These are phyloP conservation scores for Blastosporella zonata DNA, from an alignment of 1,284 basidiomycete species.

Conservation along the genomic window DNA sequence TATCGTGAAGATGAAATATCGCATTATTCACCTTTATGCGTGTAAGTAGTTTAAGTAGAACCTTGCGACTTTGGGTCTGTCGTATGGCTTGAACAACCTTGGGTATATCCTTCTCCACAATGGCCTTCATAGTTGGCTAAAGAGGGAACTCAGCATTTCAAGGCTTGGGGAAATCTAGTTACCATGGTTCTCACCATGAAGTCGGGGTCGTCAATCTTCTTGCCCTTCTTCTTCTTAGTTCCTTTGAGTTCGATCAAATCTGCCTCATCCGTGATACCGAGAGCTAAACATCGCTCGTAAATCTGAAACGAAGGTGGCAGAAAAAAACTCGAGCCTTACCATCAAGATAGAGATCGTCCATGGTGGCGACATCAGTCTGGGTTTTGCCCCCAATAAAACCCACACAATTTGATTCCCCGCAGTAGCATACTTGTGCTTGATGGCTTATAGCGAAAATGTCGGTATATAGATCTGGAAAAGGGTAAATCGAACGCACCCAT, in stretches of 20 bases:
- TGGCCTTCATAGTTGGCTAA: constrained; percentile 71
- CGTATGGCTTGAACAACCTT: constrained; percentile 91
- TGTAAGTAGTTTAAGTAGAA: constrained; percentile 81
- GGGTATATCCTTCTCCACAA: constrained; percentile 78
- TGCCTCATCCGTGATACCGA: constrained; percentile 92
- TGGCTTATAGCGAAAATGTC: constrained; percentile 51
- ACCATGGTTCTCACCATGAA: constrained; percentile 64
- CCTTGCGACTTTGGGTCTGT: constrained; percentile 83
- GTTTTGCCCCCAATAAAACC: constrained; percentile 98
- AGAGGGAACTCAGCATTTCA: constrained; percentile 1
- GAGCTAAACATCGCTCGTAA: constrained; percentile 49
- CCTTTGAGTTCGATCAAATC: constrained; percentile 82
- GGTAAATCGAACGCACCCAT: constrained; percentile 67
- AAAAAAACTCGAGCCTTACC: constrained; percentile 47
- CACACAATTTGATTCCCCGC: constrained; percentile 94
- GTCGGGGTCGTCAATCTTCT: constrained; percentile 89
- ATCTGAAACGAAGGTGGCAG: constrained; percentile 1
- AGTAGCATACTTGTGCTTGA: constrained; percentile 94
- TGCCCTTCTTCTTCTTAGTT: constrained; percentile 86
- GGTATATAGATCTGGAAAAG: not conserved
- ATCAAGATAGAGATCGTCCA: constrained; percentile 95
- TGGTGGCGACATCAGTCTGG: constrained; percentile 91
- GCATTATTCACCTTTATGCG: constrained; percentile 70
- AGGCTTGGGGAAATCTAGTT: not conserved
- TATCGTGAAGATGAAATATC: not conserved